Evolutionary conservation across 2,329 filamentous ascomycete species (phyloP), one percentile per base, ranked within the genome.

Genomic region (Neonectria faginata): DNA sequence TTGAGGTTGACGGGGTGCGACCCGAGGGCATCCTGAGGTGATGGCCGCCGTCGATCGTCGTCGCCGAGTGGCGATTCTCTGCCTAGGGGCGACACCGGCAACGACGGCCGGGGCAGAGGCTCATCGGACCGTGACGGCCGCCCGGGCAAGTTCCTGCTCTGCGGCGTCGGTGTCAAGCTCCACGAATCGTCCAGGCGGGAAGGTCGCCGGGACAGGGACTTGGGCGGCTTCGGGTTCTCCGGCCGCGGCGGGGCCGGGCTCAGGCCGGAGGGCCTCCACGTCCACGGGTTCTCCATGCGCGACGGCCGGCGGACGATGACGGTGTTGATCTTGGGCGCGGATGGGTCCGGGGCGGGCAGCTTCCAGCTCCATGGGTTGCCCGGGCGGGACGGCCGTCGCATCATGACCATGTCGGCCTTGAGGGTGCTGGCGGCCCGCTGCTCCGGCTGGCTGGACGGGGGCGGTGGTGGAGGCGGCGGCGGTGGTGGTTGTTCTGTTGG

Each of bases 11-110:
- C 52, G 3, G 69, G 72, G 16, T 74, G 69, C 8, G 70, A 74
- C 47, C 41, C 61, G 33, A 70, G 69, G 14, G 68, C 64, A 42
- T 74, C 70, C 12, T 55, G 56, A 7, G 64, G 59, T 5, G 71
- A 70, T 18, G 69, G 70, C 12, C 70, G 61, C 11, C 64, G 65
- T 41, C 64, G 45, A 25, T 62, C 36, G 2, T 61, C 36, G 6
- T 33, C 18, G 2, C 2, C 8, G n/a, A 14, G 54, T 52, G 62
- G 68, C 52, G 57, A 63, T 36, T 62, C 51, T 53, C 56, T 42
- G n/a, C 54, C 33, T 36, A 61, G 53, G 12, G 51, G 44, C 8
- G 51, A 41, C 9, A 42, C 31, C 9, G 39, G 41, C 22, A 52
- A 22, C 11, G 57, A 29, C 3, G 44, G 42, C 29, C 57, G 57